phyloP scores from a whole-genome alignment of 306 rosid species.

The Notholithocarpus densiflorus region DNA sequence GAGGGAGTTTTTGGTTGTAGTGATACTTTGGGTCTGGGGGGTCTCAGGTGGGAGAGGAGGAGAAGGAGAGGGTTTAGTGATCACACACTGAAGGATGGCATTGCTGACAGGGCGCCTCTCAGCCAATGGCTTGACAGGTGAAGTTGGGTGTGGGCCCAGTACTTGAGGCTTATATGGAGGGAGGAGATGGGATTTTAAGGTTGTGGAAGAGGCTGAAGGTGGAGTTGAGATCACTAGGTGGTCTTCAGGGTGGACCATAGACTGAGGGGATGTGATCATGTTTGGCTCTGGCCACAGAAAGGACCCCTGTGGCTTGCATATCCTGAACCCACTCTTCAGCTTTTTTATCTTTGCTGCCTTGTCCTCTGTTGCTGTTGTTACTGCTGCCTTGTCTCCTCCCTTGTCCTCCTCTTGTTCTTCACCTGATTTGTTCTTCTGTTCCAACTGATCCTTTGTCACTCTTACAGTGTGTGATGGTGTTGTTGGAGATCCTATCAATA shows the following conservation, averaged over 20 bases:
- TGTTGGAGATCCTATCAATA: conserved; percentile 26
- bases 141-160: conserved; percentile 25
- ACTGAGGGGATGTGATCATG: conserved; percentile 33
- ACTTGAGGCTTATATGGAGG: conserved; percentile 9
- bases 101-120: conserved; percentile 57
- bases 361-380: conserved; percentile 33
- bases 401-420: conserved; percentile 1
- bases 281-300: conserved; percentile 82
- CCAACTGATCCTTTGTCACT: conserved; percentile 21
- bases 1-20: conserved; percentile 13
- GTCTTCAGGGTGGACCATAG: conserved; percentile 32
- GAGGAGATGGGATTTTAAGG: conserved; percentile 21
- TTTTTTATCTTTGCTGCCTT: conserved; percentile 63
- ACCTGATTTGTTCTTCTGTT: conserved; percentile 16
- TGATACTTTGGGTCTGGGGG: conserved; percentile 19
- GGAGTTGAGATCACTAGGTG: conserved; percentile 53
- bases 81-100: conserved; percentile 31
- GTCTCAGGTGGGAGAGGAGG: conserved; percentile 23
- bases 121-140: conserved; percentile 74
- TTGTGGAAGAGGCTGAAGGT: conserved; percentile 58
- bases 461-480: conserved; percentile 33
- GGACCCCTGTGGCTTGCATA: conserved; percentile 71
- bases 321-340: conserved; percentile 78
- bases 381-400: conserved; percentile 30
- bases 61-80: conserved; percentile 34